Base-by-base conservation (phyloP, 352 stramenopile genomes). In the Globisporangium rhizosaccharum region DNA sequence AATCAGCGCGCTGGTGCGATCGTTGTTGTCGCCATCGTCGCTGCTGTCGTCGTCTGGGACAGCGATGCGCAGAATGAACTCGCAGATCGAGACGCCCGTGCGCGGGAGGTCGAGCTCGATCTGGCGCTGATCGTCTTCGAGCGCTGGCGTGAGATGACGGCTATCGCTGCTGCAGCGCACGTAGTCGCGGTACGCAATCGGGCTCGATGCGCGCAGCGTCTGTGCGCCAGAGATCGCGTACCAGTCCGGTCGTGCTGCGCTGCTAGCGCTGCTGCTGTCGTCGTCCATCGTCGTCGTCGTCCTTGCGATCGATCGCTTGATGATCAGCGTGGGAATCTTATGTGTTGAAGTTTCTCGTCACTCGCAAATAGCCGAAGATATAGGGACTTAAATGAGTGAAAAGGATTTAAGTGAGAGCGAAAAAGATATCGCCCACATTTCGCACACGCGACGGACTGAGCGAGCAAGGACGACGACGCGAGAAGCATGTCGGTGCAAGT, bases 81-180 rank as follows among this genome's bases (percentile, higher is more conserved):
- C 71, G 45, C 70, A 67, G 15, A 89, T 65, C 25, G 82, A 91
- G 48, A 69, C 63, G 45, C 66, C 63, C 11, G 79, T 81, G 30
- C 82, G 82, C 28, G 75, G 66, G 36, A 91, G 59, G 70, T 91
- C 82, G 53, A 91, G 66, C 46, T 86, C 76, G 48, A 91, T 87
- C 70, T 91, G 82, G 39, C 65, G 63, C 52, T 66, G 51, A 63
- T 91, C 82, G 10, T 87, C 82, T n/a, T 80, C 78, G 9, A 84
- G 67, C 17, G 74, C 63, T 14, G 63, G 46, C 5, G 62, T 68
- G 36, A 41, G 7, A 7, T 62, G 70, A 28, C 39, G 57, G 47
- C 64, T 48, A 26, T 37, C 52, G 51, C 67, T 49, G 42, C 68
- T 75, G 36, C 67, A 70, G 5, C 46, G 53, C 26, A 76, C 53